These are phyloP conservation scores for slime mould (Dictyostelium discoideum) DNA, from an alignment of 78 protist genomes.

Conservation along the genomic window DNA sequence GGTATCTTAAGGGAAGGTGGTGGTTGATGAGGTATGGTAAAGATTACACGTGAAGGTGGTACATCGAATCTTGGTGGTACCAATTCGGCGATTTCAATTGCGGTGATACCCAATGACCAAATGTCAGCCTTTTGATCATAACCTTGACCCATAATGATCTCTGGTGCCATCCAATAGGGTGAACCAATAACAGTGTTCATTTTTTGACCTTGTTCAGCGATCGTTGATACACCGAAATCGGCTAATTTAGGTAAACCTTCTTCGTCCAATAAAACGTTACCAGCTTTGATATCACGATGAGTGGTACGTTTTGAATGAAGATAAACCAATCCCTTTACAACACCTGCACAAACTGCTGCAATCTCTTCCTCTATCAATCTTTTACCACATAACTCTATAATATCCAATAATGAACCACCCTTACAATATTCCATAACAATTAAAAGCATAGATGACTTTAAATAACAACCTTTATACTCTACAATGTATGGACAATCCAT, in stretches of 20 bases:
- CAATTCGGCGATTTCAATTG: constrained; percentile 74
- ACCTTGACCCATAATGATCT: constrained; percentile 83
- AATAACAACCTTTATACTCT: constrained; percentile 79
- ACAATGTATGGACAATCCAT: constrained; percentile 81
- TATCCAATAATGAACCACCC: constrained; percentile 66
- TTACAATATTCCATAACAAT: constrained; percentile 81
- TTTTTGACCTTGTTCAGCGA: constrained; percentile 80
- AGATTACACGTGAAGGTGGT: constrained; percentile 70
- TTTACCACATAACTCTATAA: constrained; percentile 51
- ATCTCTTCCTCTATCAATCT: constrained; percentile 64
- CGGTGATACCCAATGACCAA: constrained; percentile 83
- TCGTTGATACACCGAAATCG: constrained; percentile 68
- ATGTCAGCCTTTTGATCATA: constrained; percentile 80
- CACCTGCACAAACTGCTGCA: constrained; percentile 83
- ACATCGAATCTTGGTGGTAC: constrained; percentile 77
- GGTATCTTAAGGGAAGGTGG: constrained; percentile 70
- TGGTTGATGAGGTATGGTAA: constrained; percentile 78
- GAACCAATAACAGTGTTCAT: constrained; percentile 94
- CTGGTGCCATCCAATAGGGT: constrained; percentile 98
- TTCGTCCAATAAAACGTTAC: constrained; percentile 71
- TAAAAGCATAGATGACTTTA: constrained; percentile 50
- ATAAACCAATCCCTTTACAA: constrained; percentile 76
- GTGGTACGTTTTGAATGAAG: constrained; percentile 64
- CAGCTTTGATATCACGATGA: constrained; percentile 82
- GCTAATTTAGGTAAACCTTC: constrained; percentile 75